These are phyloP conservation scores for Apiospora kogelbergensis DNA, from an alignment of 2,329 filamentous ascomycete species.

Conservation along the genomic window DNA sequence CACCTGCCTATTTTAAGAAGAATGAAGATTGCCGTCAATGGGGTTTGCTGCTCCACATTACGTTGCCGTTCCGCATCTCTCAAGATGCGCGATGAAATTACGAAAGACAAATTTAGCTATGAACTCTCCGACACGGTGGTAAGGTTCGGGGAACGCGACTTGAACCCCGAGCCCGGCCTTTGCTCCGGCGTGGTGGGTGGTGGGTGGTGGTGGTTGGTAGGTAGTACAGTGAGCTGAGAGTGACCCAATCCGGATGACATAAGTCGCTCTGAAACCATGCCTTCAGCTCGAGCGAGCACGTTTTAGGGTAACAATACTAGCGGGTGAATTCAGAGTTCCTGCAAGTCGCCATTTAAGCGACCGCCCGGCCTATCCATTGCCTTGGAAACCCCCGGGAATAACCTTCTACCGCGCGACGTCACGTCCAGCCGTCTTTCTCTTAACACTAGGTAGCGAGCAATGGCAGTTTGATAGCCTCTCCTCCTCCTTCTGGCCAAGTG, in stretches of 20 bases:
- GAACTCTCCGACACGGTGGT: background rate
- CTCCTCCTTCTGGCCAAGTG: background rate
- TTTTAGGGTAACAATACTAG: background rate
- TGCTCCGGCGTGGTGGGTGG: background rate
- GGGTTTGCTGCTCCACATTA: background rate
- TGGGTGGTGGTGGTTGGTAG: background rate
- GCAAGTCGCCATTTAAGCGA: background rate
- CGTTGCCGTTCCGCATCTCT: background rate
- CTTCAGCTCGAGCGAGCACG: slow-evolving; percentile 1
- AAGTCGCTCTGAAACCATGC: background rate
- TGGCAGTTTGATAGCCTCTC: background rate
- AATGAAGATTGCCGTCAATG: background rate
- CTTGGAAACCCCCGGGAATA: background rate
- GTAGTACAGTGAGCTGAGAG: background rate
- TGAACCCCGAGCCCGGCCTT: background rate
- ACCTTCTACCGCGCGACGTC: background rate
- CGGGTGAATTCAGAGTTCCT: background rate
- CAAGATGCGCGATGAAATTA: background rate
- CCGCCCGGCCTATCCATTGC: background rate
- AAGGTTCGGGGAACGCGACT: background rate
- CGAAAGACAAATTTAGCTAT: background rate
- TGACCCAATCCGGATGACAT: background rate
- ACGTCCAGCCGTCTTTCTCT: background rate
- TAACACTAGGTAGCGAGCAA: background rate
- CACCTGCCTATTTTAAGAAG: background rate